These are phyloP conservation scores for Trichoderma citrinoviride DNA, from an alignment of 2,329 filamentous ascomycete genomes.

Conservation along the genomic window DNA sequence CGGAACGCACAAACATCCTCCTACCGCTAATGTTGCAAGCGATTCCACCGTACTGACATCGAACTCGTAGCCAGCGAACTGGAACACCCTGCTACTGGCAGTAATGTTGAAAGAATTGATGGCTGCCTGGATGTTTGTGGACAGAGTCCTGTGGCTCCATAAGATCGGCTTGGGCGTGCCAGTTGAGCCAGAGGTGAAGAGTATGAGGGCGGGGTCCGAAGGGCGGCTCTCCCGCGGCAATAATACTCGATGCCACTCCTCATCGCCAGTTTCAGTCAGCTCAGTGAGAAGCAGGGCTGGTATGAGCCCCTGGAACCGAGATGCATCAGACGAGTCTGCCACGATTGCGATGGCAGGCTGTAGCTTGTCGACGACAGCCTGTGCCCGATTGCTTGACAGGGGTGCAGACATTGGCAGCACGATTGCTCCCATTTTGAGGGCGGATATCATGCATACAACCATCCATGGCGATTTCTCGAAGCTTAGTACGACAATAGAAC, in stretches of 20 bases:
- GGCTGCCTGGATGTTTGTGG: background rate
- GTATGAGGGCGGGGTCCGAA: conserved; percentile 31
- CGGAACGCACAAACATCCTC: conserved; percentile 11
- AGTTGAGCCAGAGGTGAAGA: conserved; percentile 53
- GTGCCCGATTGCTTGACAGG: conserved; percentile 23
- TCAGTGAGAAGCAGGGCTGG: background rate
- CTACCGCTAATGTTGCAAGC: background rate
- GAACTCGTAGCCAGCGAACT: conserved; percentile 15
- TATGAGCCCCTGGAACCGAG: conserved; percentile 13
- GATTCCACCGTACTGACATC: conserved; percentile 2
- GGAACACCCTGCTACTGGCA: conserved; percentile 1
- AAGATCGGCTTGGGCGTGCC: conserved; percentile 51
- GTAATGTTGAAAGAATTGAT: background rate
- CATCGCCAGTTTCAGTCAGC: background rate
- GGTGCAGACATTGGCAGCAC: conserved; percentile 28
- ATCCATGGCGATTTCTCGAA: conserved; percentile 31
- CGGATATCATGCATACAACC: conserved; percentile 26
- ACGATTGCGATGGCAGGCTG: conserved; percentile 24
- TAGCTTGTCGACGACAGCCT: conserved; percentile 23
- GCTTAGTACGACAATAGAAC: conserved; percentile 26
- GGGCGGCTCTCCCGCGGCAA: background rate
- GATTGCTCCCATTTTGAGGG: conserved; percentile 30
- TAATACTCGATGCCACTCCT: background rate
- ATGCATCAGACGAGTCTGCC: conserved; percentile 8
- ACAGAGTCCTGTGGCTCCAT: conserved; percentile 24